phyloP scores from a whole-genome alignment of 306 rosid genomes.

The Medicago ruthenica region DNA sequence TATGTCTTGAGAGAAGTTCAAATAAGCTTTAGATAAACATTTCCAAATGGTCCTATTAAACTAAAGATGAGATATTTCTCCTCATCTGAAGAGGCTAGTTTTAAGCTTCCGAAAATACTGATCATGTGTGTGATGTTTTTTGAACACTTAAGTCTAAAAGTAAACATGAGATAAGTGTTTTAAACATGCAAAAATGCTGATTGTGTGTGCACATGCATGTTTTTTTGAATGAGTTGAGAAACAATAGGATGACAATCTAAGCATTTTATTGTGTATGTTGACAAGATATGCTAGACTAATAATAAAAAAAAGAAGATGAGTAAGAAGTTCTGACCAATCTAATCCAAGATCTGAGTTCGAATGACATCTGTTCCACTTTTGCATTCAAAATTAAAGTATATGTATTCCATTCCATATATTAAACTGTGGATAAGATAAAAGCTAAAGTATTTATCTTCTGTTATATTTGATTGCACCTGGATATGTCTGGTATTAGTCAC shows the following conservation, averaged over 20 bases:
- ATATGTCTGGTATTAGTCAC: background rate
- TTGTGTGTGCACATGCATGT: background rate
- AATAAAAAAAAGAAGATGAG: background rate
- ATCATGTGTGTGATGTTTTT: background rate
- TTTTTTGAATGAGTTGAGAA: constrained; percentile 21
- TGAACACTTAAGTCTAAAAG: background rate
- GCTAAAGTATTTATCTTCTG: constrained; percentile 7
- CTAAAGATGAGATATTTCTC: background rate
- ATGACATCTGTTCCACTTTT: background rate
- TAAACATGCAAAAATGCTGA: constrained; percentile 22
- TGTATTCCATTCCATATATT: constrained; percentile 21
- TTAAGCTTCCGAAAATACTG: constrained; percentile 16
- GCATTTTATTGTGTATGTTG: constrained; percentile 12
- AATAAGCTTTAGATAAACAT: background rate
- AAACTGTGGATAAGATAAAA: constrained; percentile 22
- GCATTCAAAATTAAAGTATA: constrained; percentile 24
- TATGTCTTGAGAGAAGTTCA: background rate
- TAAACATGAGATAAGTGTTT: background rate
- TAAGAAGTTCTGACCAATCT: constrained; percentile 35
- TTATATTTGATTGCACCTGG: constrained; percentile 18
- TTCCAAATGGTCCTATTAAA: background rate
- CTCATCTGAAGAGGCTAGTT: background rate
- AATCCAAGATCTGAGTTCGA: constrained; percentile 16
- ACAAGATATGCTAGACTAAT: constrained; percentile 23
- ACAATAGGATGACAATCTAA: constrained; percentile 8